These are phyloP conservation scores for Debaryomycetaceae sp. DNA, from an alignment of 1,139 yeast species.

Conservation along the genomic window DNA sequence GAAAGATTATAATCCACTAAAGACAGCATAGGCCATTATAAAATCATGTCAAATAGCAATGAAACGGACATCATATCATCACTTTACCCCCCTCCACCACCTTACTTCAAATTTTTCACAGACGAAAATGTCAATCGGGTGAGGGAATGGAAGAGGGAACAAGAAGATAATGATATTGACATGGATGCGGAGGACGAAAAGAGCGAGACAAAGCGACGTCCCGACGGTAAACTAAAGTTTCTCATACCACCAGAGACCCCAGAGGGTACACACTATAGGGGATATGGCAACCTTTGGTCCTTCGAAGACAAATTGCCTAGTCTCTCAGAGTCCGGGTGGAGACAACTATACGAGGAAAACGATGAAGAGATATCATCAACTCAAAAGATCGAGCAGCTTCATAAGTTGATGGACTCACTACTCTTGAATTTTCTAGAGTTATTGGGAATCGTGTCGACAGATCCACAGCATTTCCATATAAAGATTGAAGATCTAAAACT, in stretches of 20 bases:
- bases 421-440: constrained; percentile 71
- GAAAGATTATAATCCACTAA: background rate
- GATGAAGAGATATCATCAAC: constrained; percentile 48
- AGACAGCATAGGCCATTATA: background rate
- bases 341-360: constrained; percentile 54
- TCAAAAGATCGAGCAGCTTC: constrained; percentile 61
- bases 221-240: constrained; percentile 45
- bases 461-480: constrained; percentile 62
- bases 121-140: constrained; percentile 48
- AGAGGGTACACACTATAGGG: constrained; percentile 57
- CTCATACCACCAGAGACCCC: constrained; percentile 69
- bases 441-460: constrained; percentile 65
- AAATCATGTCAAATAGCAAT: constrained; percentile 3
- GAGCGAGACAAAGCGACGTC: constrained; percentile 6
- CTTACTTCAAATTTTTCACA: constrained; percentile 66
- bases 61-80: constrained; percentile 52
- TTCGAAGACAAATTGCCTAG: constrained; percentile 68
- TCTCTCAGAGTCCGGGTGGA: constrained; percentile 63
- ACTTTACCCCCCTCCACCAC: constrained; percentile 86
- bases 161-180: constrained; percentile 5
- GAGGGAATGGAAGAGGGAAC: constrained; percentile 16
- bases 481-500: constrained; percentile 71
- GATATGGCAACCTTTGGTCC: constrained; percentile 83
- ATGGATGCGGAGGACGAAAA: constrained; percentile 3
- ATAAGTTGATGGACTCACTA: constrained; percentile 64